These are phyloP conservation scores for Rhodotorula diobovata DNA, from an alignment of 768 basidiomycete genomes.

Conservation along the genomic window DNA sequence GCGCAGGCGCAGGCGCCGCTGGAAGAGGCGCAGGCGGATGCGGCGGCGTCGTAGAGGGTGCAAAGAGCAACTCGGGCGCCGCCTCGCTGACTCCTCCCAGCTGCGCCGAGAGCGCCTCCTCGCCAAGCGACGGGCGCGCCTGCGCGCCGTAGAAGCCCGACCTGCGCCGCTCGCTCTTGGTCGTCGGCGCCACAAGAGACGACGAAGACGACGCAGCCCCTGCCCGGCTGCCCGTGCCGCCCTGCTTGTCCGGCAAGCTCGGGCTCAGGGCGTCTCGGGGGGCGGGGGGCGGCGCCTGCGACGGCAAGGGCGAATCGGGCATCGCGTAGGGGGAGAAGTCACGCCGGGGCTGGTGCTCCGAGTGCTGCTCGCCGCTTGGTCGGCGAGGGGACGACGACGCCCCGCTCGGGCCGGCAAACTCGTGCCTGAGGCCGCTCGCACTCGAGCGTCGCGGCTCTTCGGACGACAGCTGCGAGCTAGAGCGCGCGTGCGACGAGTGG, in stretches of 20 bases:
- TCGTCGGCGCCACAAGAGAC: background rate
- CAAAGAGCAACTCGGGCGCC: background rate
- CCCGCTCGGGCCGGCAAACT: background rate
- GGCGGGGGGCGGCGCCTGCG: too few relatives aligned
- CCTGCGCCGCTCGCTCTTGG: slow-evolving; percentile 30
- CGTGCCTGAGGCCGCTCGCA: slow-evolving; percentile 3
- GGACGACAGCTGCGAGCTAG: background rate
- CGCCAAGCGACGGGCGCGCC: background rate
- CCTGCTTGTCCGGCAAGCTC: background rate
- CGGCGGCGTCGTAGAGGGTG: background rate
- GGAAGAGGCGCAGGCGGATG: background rate
- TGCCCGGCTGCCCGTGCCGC: background rate
- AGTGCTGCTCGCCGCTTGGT: background rate
- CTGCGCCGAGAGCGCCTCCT: background rate
- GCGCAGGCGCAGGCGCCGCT: background rate
- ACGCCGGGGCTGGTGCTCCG: background rate
- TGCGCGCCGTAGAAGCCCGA: slow-evolving; percentile 43
- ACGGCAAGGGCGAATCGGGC: background rate
- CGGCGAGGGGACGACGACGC: background rate
- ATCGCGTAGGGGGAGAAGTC: slow-evolving; percentile 14
- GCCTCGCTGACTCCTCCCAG: background rate
- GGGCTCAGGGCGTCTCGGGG: background rate
- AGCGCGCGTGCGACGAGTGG: background rate
- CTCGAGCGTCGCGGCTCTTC: background rate
- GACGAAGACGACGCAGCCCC: too few relatives aligned